phyloP scores from a whole-genome alignment of 495 filamentous ascomycete species.

The Darksidea phi region DNA sequence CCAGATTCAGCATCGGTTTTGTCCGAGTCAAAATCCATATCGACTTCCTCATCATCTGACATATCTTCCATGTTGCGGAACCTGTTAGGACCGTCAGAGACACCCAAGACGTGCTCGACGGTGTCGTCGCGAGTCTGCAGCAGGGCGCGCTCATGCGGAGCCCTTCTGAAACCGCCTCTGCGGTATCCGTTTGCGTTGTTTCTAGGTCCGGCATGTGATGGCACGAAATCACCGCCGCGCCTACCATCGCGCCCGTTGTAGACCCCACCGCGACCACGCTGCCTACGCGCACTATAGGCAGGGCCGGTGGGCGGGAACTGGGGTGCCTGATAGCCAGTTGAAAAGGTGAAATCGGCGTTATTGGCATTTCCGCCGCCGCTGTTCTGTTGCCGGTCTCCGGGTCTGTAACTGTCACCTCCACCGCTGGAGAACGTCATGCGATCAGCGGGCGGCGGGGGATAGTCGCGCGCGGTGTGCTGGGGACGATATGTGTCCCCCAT shows the following conservation, averaged over 20 bases:
- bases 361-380: neutral
- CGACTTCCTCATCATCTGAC: constrained; percentile 24
- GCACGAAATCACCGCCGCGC: neutral
- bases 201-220: constrained; percentile 1
- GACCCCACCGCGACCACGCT: neutral
- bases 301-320: constrained; percentile 12
- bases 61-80: constrained; percentile 35
- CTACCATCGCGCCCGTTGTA: neutral
- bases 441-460: neutral
- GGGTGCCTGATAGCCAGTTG: neutral
- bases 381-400: neutral
- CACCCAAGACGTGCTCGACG: constrained; percentile 34
- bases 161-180: constrained; percentile 2
- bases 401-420: constrained; percentile 10
- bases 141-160: constrained; percentile 31
- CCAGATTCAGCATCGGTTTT: neutral
- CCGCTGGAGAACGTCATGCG: constrained; percentile 13
- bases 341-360: constrained; percentile 6
- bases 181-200: neutral
- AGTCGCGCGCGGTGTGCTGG: neutral
- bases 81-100: constrained; percentile 22
- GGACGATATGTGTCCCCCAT: constrained; percentile 23
- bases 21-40: constrained; percentile 22
- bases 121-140: constrained; percentile 22
- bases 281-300: neutral